Percentiles rank a stretch among this genome's conserved stretches.
These are phyloP conservation scores for Melampsora larici-populina DNA, from an alignment of 1,284 basidiomycete genomes.

Conservation along the genomic window DNA sequence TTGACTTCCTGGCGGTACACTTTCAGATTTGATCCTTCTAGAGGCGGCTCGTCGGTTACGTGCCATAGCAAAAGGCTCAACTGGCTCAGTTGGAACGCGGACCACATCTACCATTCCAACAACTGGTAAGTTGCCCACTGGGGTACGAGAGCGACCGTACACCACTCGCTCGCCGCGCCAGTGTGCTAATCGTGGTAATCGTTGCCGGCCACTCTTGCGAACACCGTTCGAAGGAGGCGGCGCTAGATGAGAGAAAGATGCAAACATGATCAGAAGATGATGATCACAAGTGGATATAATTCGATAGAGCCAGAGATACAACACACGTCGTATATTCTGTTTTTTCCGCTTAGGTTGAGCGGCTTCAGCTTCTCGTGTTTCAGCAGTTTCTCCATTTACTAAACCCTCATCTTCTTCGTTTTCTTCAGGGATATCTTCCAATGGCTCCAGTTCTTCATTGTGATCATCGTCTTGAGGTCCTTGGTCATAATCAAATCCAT, in stretches of 20 bases:
- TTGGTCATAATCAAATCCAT: constrained; percentile 7
- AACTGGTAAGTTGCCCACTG: constrained; percentile 16
- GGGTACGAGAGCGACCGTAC: constrained; percentile 24
- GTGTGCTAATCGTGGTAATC: constrained; percentile 20
- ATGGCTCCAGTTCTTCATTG: background rate
- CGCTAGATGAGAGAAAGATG: background rate
- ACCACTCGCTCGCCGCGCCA: constrained; percentile 35
- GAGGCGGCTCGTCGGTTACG: background rate
- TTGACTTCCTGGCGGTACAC: constrained; percentile 5
- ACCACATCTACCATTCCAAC: constrained; percentile 40
- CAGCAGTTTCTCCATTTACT: background rate
- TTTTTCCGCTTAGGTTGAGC: constrained; percentile 18
- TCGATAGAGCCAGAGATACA: background rate
- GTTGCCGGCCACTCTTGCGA: constrained; percentile 13
- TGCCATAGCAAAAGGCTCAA: constrained; percentile 1
- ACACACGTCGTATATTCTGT: constrained; percentile 12
- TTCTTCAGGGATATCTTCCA: constrained; percentile 35
- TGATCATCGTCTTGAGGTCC: constrained; percentile 1
- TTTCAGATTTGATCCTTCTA: constrained; percentile 35
- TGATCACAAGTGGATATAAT: background rate
- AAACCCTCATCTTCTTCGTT: constrained; percentile 10
- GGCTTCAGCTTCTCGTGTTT: background rate
- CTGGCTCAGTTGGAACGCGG: constrained; percentile 23
- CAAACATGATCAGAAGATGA: background rate
- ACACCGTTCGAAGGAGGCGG: constrained; percentile 10